Percentiles rank a stretch among this genome's conserved stretches.
Conservation (phyloP, 2,329 filamentous ascomycete genomes). For the Fusarium xylarioides region DNA sequence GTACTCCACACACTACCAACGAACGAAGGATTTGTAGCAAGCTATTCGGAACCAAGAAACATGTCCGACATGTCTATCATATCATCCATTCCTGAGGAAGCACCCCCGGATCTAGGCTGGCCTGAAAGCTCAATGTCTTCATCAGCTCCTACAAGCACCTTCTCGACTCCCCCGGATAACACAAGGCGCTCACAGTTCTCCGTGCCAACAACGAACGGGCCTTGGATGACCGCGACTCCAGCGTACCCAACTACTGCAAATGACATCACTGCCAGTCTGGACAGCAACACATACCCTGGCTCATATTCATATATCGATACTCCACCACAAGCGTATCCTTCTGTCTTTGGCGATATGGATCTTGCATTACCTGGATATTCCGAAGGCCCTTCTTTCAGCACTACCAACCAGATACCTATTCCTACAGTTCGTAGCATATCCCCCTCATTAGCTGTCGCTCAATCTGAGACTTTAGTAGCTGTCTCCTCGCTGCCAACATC, state of each 20-base stretch:
- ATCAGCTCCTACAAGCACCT: constrained; percentile 58
- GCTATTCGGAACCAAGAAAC: constrained; percentile 37
- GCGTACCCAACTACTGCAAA: constrained; percentile 37
- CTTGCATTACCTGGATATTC: constrained; percentile 49
- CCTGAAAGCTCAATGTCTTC: constrained; percentile 55
- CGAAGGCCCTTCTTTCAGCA: constrained; percentile 49
- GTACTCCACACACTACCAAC: constrained; percentile 32
- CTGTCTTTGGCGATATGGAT: constrained; percentile 46
- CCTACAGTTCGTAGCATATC: constrained; percentile 60
- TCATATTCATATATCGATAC: constrained; percentile 42
- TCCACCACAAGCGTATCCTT: constrained; percentile 46
- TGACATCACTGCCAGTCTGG: constrained; percentile 33
- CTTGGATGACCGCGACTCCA: constrained; percentile 47
- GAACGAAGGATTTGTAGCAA: constrained; percentile 19
- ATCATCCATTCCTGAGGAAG: constrained; percentile 37
- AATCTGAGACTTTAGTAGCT: constrained; percentile 61
- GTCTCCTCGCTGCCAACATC: constrained; percentile 52
- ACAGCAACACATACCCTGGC: constrained; percentile 40
- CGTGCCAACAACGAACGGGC: constrained; percentile 42
- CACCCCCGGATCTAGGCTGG: constrained; percentile 38
- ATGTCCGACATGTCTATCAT: constrained; percentile 37
- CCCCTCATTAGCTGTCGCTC: constrained; percentile 57
- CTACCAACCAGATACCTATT: constrained; percentile 49
- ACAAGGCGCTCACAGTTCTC: constrained; percentile 41
- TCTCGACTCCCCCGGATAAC: constrained; percentile 57